Conservation (phyloP, 2,329 filamentous ascomycete species). For the Sporothrix curviconia region DNA sequence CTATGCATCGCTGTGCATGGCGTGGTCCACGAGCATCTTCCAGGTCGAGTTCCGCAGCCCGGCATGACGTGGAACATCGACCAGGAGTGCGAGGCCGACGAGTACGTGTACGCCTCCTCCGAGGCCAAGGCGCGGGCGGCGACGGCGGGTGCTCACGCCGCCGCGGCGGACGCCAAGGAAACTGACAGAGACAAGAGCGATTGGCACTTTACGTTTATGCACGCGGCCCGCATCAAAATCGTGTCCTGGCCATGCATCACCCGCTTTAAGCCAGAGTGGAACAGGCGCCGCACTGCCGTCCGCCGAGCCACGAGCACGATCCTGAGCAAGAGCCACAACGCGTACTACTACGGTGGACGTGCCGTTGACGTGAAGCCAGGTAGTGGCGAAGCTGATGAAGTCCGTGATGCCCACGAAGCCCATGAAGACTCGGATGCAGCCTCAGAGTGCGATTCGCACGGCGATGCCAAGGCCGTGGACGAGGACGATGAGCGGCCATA, state of each 20-base stretch:
- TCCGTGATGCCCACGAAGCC: not conserved
- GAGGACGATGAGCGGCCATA: constrained; percentile 16
- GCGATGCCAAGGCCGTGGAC: not conserved
- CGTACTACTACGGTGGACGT: constrained; percentile 26
- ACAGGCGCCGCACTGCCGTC: not conserved
- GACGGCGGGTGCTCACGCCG: not conserved
- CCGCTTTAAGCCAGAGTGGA: constrained; percentile 22
- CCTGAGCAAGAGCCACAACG: constrained; percentile 23
- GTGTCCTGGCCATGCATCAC: constrained; percentile 26
- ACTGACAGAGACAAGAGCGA: not conserved
- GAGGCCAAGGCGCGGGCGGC: not conserved
- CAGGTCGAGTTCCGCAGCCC: constrained; percentile 23
- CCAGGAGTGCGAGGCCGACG: constrained; percentile 12
- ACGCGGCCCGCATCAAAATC: constrained; percentile 27
- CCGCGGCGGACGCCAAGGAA: not conserved
- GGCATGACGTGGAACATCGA: constrained; percentile 24
- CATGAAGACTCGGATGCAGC: too few relatives aligned
- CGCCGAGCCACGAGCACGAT: constrained; percentile 19
- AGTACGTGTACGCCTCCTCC: constrained; percentile 13
- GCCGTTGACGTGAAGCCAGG: too few relatives aligned
- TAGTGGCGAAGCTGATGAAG: too few relatives aligned
- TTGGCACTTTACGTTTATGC: not conserved
- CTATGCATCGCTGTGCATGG: constrained; percentile 27
- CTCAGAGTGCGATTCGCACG: not conserved
- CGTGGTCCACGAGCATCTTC: constrained; percentile 27